Conservation (phyloP, 1,139 yeast genomes). For the Diutina neorugosa region DNA sequence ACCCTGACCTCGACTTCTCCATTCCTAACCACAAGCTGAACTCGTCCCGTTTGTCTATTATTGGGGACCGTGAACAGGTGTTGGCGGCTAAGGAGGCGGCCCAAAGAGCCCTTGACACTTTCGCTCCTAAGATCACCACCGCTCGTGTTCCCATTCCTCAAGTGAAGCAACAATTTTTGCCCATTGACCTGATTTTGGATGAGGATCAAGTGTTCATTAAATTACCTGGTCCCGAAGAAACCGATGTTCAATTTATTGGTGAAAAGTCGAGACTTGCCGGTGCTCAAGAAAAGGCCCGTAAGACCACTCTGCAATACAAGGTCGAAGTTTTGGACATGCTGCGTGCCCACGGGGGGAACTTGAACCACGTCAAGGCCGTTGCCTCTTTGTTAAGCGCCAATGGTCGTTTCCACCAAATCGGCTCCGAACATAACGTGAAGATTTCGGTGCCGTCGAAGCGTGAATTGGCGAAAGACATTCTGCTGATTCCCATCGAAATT, state of each 20-base stretch:
- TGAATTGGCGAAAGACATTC: slow-evolving; percentile 12
- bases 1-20: slow-evolving; percentile 6
- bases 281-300: slow-evolving; percentile 53
- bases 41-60: slow-evolving; percentile 23
- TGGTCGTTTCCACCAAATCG: slow-evolving; percentile 34
- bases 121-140: slow-evolving; percentile 24
- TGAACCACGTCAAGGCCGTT: slow-evolving; percentile 62
- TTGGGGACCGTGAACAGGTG: slow-evolving; percentile 57
- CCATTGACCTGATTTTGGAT: slow-evolving; percentile 32
- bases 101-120: slow-evolving; percentile 30
- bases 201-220: slow-evolving; percentile 51
- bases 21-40: slow-evolving; percentile 17
- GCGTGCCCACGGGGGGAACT: slow-evolving; percentile 75
- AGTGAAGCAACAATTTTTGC: slow-evolving; percentile 33
- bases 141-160: slow-evolving; percentile 33
- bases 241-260: slow-evolving; percentile 56
- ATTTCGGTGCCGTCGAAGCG: slow-evolving; percentile 39
- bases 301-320: slow-evolving; percentile 33
- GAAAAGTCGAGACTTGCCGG: slow-evolving; percentile 37
- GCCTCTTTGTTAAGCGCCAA: slow-evolving; percentile 52
- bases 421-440: slow-evolving; percentile 34
- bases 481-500: slow-evolving; percentile 30
- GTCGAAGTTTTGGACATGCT: slow-evolving; percentile 72
- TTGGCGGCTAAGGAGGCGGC: slow-evolving; percentile 36
- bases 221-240: slow-evolving; percentile 36